Evolutionary conservation across 164 flowering plant species (phyloP).

Genomic region (Liriodendron chinense): DNA sequence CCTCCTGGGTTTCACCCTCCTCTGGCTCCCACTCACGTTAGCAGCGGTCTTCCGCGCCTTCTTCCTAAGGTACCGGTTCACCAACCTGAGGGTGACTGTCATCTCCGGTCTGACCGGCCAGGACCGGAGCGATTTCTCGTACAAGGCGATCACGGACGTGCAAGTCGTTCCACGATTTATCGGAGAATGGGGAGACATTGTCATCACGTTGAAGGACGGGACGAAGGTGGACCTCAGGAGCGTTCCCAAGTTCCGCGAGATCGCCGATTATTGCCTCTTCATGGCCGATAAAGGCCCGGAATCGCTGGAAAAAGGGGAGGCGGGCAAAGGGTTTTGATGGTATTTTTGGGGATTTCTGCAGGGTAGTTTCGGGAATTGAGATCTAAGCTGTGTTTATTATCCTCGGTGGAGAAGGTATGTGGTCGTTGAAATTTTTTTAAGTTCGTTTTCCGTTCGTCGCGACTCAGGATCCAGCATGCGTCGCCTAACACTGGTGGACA

Average conservation of each 20-base stretch:
- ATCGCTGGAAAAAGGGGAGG: slow-evolving; percentile 17
- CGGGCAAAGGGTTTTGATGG: slow-evolving; percentile 47
- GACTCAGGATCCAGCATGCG: no score
- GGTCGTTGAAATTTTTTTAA: neutral
- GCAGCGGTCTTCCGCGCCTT: slow-evolving; percentile 88
- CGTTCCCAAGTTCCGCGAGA: slow-evolving; percentile 89
- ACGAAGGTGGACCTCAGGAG: slow-evolving; percentile 90
- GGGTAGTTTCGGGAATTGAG: slow-evolving; percentile 7
- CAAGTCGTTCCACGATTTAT: slow-evolving; percentile 93
- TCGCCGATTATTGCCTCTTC: slow-evolving; percentile 71
- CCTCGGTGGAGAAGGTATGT: neutral
- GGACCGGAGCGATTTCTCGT: slow-evolving; percentile 86
- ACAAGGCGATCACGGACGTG: slow-evolving; percentile 76
- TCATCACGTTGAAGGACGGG: slow-evolving; percentile 83
- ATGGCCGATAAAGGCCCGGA: slow-evolving; percentile 59
- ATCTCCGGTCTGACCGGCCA: slow-evolving; percentile 88
- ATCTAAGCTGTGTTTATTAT: neutral
- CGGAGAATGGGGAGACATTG: slow-evolving; percentile 96
- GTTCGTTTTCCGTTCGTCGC: no score
- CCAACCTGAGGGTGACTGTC: slow-evolving; percentile 84
- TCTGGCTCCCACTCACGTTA: slow-evolving; percentile 85
- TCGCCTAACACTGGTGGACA: no score
- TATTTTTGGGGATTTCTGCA: neutral
- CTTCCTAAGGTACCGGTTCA: slow-evolving; percentile 82
- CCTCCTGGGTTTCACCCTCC: slow-evolving; percentile 82